These are phyloP conservation scores for Dendrobium chrysotoxum DNA, from an alignment of 106 monocot genomes.

Conservation along the genomic window DNA sequence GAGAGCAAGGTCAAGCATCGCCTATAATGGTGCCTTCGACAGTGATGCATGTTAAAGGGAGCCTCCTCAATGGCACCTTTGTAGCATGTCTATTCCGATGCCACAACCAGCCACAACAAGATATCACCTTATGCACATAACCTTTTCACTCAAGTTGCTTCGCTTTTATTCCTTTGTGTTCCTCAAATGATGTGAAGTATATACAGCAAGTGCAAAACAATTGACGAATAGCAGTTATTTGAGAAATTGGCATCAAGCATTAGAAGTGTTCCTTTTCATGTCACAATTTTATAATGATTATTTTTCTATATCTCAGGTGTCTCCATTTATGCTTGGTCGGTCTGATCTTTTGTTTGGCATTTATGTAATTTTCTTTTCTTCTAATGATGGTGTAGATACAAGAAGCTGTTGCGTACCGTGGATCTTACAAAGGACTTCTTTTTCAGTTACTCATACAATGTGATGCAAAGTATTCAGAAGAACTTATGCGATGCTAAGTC, in stretches of 20 bases:
- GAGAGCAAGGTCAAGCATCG: not conserved
- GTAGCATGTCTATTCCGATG: no score
- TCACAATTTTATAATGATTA: not conserved
- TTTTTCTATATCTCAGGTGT: not conserved
- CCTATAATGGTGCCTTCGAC: not conserved
- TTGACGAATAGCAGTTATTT: not conserved
- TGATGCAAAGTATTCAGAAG: conserved; percentile 91
- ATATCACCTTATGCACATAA: no score
- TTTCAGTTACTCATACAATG: conserved; percentile 90
- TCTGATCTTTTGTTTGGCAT: not conserved
- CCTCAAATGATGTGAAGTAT: no score
- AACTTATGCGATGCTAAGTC: conserved; percentile 50
- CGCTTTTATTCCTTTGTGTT: no score
- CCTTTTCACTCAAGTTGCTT: no score
- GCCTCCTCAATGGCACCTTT: no score
- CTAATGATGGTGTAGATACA: conserved; percentile 60
- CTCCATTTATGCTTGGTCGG: not conserved
- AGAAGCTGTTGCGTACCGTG: conserved; percentile 75
- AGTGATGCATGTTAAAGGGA: not conserved
- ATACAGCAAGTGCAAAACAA: no score
- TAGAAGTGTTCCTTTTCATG: not conserved
- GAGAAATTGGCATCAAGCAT: not conserved
- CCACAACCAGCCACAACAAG: no score
- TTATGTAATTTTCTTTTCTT: conserved; percentile 6
- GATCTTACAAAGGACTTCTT: conserved; percentile 99